These are phyloP conservation scores for Claviceps paspali DNA, from an alignment of 2,329 filamentous ascomycete species.

Conservation along the genomic window DNA sequence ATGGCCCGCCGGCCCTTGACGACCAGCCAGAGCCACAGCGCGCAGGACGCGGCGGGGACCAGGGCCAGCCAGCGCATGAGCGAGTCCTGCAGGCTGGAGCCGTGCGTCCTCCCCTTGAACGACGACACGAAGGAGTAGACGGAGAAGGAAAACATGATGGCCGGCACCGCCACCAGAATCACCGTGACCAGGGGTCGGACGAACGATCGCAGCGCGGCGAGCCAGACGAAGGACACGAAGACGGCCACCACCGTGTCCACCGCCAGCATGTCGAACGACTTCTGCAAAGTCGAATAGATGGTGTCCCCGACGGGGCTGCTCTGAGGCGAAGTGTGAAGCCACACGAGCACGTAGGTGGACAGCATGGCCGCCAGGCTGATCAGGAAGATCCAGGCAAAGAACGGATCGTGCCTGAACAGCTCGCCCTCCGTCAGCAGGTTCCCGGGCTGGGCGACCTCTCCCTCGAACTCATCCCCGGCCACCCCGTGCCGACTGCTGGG, in stretches of 20 bases:
- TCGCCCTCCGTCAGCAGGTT: slow-evolving; percentile 47
- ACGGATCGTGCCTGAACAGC: slow-evolving; percentile 69
- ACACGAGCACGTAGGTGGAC: slow-evolving; percentile 78
- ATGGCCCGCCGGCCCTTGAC: slow-evolving; percentile 68
- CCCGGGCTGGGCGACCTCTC: slow-evolving; percentile 19
- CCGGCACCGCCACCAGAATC: slow-evolving; percentile 70
- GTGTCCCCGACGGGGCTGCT: slow-evolving; percentile 76
- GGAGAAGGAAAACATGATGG: slow-evolving; percentile 77
- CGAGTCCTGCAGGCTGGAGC: slow-evolving; percentile 68
- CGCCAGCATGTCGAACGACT: slow-evolving; percentile 77
- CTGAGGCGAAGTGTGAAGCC: slow-evolving; percentile 65
- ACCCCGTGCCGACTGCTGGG: slow-evolving; percentile 22
- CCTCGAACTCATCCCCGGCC: slow-evolving; percentile 20
- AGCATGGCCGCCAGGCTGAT: slow-evolving; percentile 74
- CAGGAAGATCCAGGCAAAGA: slow-evolving; percentile 82
- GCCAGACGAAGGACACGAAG: slow-evolving; percentile 77
- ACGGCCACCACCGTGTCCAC: slow-evolving; percentile 86
- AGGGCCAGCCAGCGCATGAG: slow-evolving; percentile 79
- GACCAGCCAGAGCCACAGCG: slow-evolving; percentile 73
- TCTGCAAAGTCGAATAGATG: slow-evolving; percentile 76
- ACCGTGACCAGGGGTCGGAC: slow-evolving; percentile 68
- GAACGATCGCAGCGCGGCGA: slow-evolving; percentile 76
- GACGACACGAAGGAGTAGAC: slow-evolving; percentile 85
- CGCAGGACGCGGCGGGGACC: slow-evolving; percentile 56
- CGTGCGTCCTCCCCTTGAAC: slow-evolving; percentile 62